Conservation (phyloP, 148 eudicot species). For the Polygonum aviculare region DNA sequence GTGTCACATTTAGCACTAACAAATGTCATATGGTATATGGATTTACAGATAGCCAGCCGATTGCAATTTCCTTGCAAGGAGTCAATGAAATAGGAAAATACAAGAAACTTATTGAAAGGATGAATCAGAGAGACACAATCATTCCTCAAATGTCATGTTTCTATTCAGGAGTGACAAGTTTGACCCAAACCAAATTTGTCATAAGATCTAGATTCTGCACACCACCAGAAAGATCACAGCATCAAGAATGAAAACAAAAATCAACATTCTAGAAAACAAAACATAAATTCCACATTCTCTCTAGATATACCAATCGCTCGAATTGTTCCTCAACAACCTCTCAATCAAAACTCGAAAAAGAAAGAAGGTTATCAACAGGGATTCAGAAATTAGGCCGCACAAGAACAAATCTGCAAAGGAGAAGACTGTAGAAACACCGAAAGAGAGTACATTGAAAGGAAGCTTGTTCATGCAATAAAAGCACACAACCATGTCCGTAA, state of each 20-base stretch:
- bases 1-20: not conserved
- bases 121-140: not conserved
- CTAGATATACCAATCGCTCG: not conserved
- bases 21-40: not conserved
- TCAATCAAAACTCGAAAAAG: not conserved
- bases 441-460: not conserved
- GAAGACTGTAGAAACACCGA: not conserved
- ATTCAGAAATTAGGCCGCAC: not conserved
- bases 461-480: not conserved
- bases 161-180: not conserved
- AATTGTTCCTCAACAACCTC: not conserved
- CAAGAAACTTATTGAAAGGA: not conserved
- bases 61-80: not conserved
- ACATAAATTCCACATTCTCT: not conserved
- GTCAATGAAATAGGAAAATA: not conserved
- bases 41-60: not conserved
- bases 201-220: not conserved
- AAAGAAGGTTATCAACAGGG: not conserved
- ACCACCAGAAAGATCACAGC: not conserved
- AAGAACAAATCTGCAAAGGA: not conserved
- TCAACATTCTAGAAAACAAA: not conserved
- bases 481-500: not conserved
- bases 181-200: not conserved
- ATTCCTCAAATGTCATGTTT: not conserved
- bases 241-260: not conserved